Evolutionary conservation across 495 filamentous ascomycete genomes (phyloP), one percentile per base, ranked within the genome.

Genomic region (Xanthoparmelia taractica): DNA sequence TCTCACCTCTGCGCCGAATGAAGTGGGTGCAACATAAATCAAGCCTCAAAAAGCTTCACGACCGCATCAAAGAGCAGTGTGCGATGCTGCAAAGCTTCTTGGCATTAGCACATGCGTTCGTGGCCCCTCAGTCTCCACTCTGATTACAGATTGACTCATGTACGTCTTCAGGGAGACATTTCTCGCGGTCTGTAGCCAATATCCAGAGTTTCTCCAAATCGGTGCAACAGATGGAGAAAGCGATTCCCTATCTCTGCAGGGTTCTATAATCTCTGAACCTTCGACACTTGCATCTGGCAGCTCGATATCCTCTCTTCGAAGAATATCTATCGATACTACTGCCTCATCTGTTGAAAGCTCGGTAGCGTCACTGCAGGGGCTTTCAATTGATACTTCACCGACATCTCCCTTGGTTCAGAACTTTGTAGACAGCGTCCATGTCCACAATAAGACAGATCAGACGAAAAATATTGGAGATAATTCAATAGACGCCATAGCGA

Each of bases 21-120:
- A 64, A 50, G 52, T 64, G 62, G 62, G 62, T 64, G 29, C 62
- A 64, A 40, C 37, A 64, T 12, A 64, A 60, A 40, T 59, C 62
- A 37, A 38, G 29, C 47, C 2, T 64, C 25, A 64, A 48, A 15
- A 64, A 64, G 43, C 43, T 64, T 48, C 62, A 64, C 29, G 62
- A 43, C 15, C 62, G 62, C 29, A 31, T 64, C 36, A 64, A 64
- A 27, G 62, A 34, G 37, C 62, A 64, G 41, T 52, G 37, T 56
- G 20, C 62, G 12, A 60, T 60, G 38, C 57, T 64, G 41, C 62
- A 64, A 64, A 52, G 57, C 20, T 64, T 64, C 27, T 31, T 64
- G 27, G 57, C 62, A 18, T 38, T 64, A 13, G 62, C 62, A 7
- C 62, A 64, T 52, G 57, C 62, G 62, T 64, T 33, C 40, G 62